Conservation (phyloP, 768 basidiomycete species). For the Scleroderma citrinum region DNA sequence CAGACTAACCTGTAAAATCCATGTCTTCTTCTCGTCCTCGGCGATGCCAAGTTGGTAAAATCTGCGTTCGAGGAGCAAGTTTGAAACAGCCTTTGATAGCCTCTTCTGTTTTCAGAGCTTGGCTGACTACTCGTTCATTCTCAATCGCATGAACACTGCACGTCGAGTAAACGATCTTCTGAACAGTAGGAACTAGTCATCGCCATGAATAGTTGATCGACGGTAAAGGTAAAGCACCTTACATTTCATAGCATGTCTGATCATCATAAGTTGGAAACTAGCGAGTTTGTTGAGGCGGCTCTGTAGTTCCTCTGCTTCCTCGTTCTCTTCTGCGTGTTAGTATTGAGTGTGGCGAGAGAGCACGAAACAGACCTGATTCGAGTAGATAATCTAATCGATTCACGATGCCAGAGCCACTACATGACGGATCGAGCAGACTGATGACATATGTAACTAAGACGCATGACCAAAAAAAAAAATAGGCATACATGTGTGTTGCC, state of each 20-base stretch:
- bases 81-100: conserved; percentile 53
- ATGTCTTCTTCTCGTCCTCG: conserved; percentile 70
- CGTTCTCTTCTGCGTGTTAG: conserved; percentile 44
- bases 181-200: conserved; percentile 61
- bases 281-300: conserved; percentile 80
- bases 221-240: conserved; percentile 18
- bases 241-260: conserved; percentile 96
- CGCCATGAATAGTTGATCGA: background rate
- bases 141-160: conserved; percentile 90
- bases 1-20: conserved; percentile 45
- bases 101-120: conserved; percentile 67
- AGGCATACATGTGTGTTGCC: conserved; percentile 82
- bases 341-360: conserved; percentile 1
- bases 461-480: background rate
- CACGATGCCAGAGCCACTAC: conserved; percentile 91
- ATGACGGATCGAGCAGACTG: conserved; percentile 92
- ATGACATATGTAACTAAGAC: background rate
- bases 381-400: conserved; percentile 84
- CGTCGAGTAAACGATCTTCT: conserved; percentile 93
- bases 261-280: conserved; percentile 84
- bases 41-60: conserved; percentile 78
- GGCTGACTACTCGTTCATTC: conserved; percentile 86
- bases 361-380: conserved; percentile 50
- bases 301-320: conserved; percentile 50
- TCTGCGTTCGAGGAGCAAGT: conserved; percentile 60